Conservation (phyloP, 148 eudicot species). For the Mesembryanthemum crystallinum region DNA sequence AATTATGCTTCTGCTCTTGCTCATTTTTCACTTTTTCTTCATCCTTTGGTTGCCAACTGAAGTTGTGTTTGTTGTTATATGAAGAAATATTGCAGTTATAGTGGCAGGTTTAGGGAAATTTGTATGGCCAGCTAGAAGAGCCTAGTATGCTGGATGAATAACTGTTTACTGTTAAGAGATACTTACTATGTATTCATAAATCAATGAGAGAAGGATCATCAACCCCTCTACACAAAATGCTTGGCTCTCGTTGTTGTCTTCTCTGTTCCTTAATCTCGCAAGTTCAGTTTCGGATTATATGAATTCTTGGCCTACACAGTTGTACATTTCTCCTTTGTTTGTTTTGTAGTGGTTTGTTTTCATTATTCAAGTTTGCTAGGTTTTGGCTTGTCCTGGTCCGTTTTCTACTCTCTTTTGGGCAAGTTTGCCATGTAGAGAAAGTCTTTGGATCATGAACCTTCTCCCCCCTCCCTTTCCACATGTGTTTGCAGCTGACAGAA, state of each 20-base stretch:
- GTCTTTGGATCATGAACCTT: too few species aligned
- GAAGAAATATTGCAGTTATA: slow-evolving; percentile 9
- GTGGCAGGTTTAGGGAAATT: neutral
- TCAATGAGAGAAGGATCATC: slow-evolving; percentile 13
- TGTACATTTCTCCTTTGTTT: neutral
- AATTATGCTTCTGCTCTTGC: neutral
- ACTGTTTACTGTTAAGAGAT: slow-evolving; percentile 14
- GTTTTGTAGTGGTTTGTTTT: neutral
- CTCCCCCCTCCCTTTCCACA: too few species aligned
- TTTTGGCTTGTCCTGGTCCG: too few species aligned
- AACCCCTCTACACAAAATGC: neutral
- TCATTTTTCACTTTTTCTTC: neutral
- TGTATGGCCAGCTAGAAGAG: slow-evolving; percentile 12
- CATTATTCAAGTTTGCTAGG: too few species aligned
- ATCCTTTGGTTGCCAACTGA: neutral
- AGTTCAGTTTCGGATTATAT: neutral
- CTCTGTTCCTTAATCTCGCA: neutral
- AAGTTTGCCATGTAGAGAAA: too few species aligned
- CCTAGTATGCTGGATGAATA: slow-evolving; percentile 19
- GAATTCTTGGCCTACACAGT: too few species aligned
- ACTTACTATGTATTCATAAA: slow-evolving; percentile 7
- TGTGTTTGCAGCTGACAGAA: too few species aligned
- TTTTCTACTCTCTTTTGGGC: too few species aligned
- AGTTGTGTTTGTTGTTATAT: slow-evolving; percentile 16
- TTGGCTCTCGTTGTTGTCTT: neutral